Evolutionary conservation across 805 yeast genomes (phyloP).

Genomic region (Yarrowia alimentaria): DNA sequence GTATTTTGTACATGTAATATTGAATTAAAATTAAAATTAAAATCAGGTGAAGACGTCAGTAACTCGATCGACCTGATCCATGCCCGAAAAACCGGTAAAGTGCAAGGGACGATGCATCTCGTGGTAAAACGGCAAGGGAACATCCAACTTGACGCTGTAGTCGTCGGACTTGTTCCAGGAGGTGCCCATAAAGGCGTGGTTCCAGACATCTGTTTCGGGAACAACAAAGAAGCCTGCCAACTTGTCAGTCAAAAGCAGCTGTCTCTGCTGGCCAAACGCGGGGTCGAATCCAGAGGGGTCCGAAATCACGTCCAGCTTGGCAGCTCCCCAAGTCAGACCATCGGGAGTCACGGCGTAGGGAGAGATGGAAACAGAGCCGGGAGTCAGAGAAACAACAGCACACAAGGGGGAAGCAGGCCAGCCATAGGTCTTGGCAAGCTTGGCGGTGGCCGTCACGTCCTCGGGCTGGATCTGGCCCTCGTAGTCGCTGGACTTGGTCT

Average conservation of each 20-base stretch:
- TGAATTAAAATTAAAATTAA: too few species aligned
- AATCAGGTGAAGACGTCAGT: too few species aligned
- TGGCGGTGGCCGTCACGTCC: conserved; percentile 65
- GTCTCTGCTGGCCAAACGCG: conserved; percentile 58
- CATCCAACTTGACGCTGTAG: conserved; percentile 66
- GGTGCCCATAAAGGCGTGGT: conserved; percentile 83
- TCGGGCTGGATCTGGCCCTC: conserved; percentile 60
- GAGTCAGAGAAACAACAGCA: conserved; percentile 66
- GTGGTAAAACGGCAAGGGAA: conserved; percentile 80
- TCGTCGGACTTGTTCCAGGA: conserved; percentile 66
- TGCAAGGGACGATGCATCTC: conserved; percentile 87
- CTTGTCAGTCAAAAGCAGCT: conserved; percentile 69
- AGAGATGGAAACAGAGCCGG: conserved; percentile 79
- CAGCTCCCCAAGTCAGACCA: conserved; percentile 88
- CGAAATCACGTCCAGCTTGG: too few species aligned
- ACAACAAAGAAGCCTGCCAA: conserved; percentile 80
- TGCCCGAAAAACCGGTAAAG: conserved; percentile 57
- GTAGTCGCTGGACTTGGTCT: conserved; percentile 67
- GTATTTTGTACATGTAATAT: too few species aligned
- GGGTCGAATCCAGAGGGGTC: conserved; percentile 69
- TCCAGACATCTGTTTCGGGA: conserved; percentile 86
- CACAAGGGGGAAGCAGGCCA: conserved; percentile 53
- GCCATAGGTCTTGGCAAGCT: conserved; percentile 38
- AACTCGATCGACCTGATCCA: conserved; percentile 19
- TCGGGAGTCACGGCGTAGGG: conserved; percentile 59